A percentile compares a stretch with the other conserved stretches of the same genome.
phyloP scores from a whole-genome alignment of 164 flowering plant genomes.

The Vitis riparia region DNA sequence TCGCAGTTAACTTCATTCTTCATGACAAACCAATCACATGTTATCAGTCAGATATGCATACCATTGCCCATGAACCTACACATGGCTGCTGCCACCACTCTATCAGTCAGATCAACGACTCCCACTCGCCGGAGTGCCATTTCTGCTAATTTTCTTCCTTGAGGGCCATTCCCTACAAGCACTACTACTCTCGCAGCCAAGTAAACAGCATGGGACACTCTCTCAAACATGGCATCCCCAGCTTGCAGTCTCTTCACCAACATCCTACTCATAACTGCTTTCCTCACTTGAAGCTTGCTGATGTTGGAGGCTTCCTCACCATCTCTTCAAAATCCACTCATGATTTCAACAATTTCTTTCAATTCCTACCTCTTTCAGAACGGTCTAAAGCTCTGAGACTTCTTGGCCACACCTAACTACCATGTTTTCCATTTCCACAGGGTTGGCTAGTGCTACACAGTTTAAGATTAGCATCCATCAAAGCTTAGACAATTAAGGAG shows the following conservation, averaged over 20 bases:
- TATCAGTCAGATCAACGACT: constrained; percentile 45
- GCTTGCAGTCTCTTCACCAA: constrained; percentile 73
- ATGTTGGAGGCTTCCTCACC: constrained; percentile 15
- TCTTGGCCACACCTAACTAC: constrained; percentile 31
- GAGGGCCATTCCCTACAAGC: constrained; percentile 64
- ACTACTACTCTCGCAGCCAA: constrained; percentile 65
- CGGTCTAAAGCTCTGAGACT: constrained; percentile 54
- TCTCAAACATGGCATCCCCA: constrained; percentile 65
- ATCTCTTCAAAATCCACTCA: constrained; percentile 24
- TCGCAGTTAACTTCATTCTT: background rate
- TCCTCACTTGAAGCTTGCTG: constrained; percentile 41
- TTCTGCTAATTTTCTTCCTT: constrained; percentile 63
- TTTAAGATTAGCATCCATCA: constrained; percentile 2
- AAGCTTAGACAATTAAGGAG: too few species aligned
- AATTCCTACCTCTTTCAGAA: constrained; percentile 57
- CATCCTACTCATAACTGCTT: constrained; percentile 57
- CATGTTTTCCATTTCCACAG: constrained; percentile 44
- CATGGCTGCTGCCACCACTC: constrained; percentile 46
- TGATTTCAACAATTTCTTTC: constrained; percentile 56
- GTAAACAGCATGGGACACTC: constrained; percentile 65
- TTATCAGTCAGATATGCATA: constrained; percentile 44
- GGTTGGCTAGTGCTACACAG: constrained; percentile 6
- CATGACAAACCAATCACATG: constrained; percentile 7
- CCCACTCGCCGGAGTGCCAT: constrained; percentile 69
- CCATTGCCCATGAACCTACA: constrained; percentile 79